Conservation (phyloP, 441 rosid genomes). For the Arabidopsis lyrata region DNA sequence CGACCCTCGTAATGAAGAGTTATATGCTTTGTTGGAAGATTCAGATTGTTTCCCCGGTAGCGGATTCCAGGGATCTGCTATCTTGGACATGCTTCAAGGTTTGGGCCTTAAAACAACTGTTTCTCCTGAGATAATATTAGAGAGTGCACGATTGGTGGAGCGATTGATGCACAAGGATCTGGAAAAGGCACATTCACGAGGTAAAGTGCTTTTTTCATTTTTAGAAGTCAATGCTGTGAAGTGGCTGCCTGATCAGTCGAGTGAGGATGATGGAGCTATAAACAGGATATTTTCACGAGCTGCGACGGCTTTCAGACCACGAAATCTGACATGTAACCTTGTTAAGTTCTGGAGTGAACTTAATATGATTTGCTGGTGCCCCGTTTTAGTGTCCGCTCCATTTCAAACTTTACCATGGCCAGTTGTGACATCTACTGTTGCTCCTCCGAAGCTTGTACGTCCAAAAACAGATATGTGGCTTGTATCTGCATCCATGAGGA, state of each 20-base stretch:
- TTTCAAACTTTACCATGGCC: conserved; percentile 94
- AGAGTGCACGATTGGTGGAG: conserved; percentile 91
- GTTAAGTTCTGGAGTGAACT: conserved; percentile 94
- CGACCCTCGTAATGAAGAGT: conserved; percentile 96
- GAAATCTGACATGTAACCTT: conserved; percentile 75
- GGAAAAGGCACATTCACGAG: conserved; percentile 78
- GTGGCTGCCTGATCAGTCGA: conserved; percentile 79
- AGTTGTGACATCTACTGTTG: conserved; percentile 79
- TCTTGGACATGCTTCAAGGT: conserved; percentile 88
- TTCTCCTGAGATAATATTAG: conserved; percentile 84
- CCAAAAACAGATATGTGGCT: conserved; percentile 89
- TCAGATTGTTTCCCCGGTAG: conserved; percentile 84
- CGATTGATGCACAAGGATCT: conserved; percentile 72
- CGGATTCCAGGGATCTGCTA: conserved; percentile 68
- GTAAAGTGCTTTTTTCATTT: conserved; percentile 89
- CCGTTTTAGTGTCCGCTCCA: conserved; percentile 91
- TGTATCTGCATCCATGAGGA: conserved; percentile 98
- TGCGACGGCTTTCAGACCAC: conserved; percentile 89
- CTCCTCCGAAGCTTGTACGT: conserved; percentile 98
- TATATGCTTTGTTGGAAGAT: conserved; percentile 85
- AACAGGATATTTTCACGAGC: conserved; percentile 86
- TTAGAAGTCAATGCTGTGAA: conserved; percentile 93
- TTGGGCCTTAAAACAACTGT: conserved; percentile 90
- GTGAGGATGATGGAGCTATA: conserved; percentile 74
- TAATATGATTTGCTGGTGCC: conserved; percentile 96